Evolutionary conservation across 2,329 filamentous ascomycete genomes (phyloP).

Genomic region (Immersiporthe knoxdaviesiana): DNA sequence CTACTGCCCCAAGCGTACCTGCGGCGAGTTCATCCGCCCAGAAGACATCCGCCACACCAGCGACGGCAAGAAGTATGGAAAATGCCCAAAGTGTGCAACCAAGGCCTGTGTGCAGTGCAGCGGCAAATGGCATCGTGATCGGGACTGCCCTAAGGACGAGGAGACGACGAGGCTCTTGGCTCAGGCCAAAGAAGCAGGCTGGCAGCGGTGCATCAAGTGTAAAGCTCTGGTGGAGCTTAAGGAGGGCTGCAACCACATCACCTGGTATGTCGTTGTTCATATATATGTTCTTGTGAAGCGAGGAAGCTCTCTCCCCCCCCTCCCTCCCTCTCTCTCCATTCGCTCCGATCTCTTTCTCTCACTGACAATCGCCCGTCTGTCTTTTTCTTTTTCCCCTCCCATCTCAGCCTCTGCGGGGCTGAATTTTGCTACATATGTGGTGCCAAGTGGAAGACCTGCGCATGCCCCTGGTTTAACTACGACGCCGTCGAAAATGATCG

Average conservation of each 20-base stretch:
- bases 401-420: conserved; percentile 68
- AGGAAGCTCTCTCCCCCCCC: too few relatives aligned
- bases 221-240: conserved; percentile 74
- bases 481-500: conserved; percentile 57
- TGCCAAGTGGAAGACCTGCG: conserved; percentile 78
- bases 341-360: neutral
- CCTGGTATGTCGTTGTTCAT: conserved; percentile 62
- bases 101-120: conserved; percentile 77
- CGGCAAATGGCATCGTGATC: conserved; percentile 70
- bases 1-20: conserved; percentile 74
- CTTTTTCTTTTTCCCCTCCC: neutral
- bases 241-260: conserved; percentile 88
- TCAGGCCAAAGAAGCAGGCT: conserved; percentile 68
- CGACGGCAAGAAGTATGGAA: conserved; percentile 66
- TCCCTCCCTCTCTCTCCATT: too few relatives aligned
- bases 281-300: too few relatives aligned
- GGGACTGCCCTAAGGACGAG: conserved; percentile 73
- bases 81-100: conserved; percentile 71
- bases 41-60: conserved; percentile 64
- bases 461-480: conserved; percentile 80
- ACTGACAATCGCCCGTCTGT: neutral
- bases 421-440: conserved; percentile 90
- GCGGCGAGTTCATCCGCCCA: conserved; percentile 80
- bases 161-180: conserved; percentile 66
- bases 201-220: conserved; percentile 78